A percentile compares a stretch with the other conserved stretches of the same genome.
Evolutionary conservation across 305 asterid species (phyloP).

Genomic region (Fraxinus platypoda): DNA sequence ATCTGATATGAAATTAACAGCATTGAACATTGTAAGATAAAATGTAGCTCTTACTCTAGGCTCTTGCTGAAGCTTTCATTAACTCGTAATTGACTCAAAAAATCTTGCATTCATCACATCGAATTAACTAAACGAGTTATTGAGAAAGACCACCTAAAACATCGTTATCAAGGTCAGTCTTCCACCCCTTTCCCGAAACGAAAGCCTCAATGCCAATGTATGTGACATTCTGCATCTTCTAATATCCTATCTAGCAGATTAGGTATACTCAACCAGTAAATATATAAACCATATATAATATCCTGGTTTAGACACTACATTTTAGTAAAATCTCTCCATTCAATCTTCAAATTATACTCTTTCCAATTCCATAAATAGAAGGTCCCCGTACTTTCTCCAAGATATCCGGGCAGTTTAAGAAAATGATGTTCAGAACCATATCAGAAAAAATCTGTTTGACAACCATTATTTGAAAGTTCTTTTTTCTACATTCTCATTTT

Average conservation of each 20-base stretch:
- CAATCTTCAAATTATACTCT: not conserved
- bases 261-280: not conserved
- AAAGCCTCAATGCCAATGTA: too few species aligned
- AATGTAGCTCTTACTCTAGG: not conserved
- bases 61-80: not conserved
- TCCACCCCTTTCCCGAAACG: too few species aligned
- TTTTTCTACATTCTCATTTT: too few species aligned
- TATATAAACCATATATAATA: not conserved
- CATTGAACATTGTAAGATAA: conserved; percentile 3
- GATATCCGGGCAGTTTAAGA: conserved; percentile 23
- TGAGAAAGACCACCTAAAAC: not conserved
- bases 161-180: too few species aligned
- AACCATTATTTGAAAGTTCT: too few species aligned
- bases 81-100: not conserved
- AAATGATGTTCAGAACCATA: conserved; percentile 41
- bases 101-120: not conserved
- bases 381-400: conserved; percentile 26
- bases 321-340: conserved; percentile 9
- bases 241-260: not conserved
- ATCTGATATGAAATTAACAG: not conserved
- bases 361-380: conserved; percentile 19
- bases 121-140: not conserved
- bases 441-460: conserved; percentile 31
- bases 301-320: not conserved
- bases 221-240: not conserved